A percentile compares a stretch with the other conserved stretches of the same genome.
Evolutionary conservation across 768 basidiomycete species (phyloP).

Genomic region (Agaricus sinodeliciosus): DNA sequence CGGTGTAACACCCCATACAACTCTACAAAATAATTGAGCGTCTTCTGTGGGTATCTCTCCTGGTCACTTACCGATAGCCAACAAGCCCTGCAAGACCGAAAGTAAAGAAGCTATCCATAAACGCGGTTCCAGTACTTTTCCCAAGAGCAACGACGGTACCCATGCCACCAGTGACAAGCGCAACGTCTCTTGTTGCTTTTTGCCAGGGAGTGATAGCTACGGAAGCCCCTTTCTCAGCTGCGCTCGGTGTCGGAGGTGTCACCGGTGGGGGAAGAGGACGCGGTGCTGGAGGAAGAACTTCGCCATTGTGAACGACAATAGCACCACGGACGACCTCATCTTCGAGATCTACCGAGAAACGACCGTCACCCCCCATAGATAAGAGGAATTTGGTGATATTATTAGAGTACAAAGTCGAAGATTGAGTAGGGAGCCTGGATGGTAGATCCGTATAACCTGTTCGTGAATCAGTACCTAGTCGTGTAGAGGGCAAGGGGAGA

Average conservation of each 20-base stretch:
- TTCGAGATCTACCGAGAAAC: slow-evolving; percentile 60
- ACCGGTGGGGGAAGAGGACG: slow-evolving; percentile 61
- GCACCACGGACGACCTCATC: slow-evolving; percentile 86
- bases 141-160: slow-evolving; percentile 66
- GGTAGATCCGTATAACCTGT: slow-evolving; percentile 80
- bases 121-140: slow-evolving; percentile 71
- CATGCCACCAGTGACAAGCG: slow-evolving; percentile 70
- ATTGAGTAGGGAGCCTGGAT: slow-evolving; percentile 85
- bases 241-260: slow-evolving; percentile 39
- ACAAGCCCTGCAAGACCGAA: slow-evolving; percentile 84
- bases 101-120: slow-evolving; percentile 87
- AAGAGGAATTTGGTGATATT: slow-evolving; percentile 87
- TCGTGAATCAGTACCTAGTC: slow-evolving; percentile 3
- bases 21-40: slow-evolving; percentile 31
- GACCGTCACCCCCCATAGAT: slow-evolving; percentile 61
- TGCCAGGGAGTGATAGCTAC: slow-evolving; percentile 83
- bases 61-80: slow-evolving; percentile 47
- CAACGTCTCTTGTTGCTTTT: slow-evolving; percentile 70
- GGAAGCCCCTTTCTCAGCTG: slow-evolving; percentile 34
- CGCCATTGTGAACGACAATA: slow-evolving; percentile 64
- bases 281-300: slow-evolving; percentile 58
- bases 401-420: slow-evolving; percentile 86
- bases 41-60: too few species aligned
- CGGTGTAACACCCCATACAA: slow-evolving; percentile 86
- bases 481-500: background rate